Evolutionary conservation across 2,329 filamentous ascomycete genomes (phyloP).

Genomic region (Arthrinium puccinioides): DNA sequence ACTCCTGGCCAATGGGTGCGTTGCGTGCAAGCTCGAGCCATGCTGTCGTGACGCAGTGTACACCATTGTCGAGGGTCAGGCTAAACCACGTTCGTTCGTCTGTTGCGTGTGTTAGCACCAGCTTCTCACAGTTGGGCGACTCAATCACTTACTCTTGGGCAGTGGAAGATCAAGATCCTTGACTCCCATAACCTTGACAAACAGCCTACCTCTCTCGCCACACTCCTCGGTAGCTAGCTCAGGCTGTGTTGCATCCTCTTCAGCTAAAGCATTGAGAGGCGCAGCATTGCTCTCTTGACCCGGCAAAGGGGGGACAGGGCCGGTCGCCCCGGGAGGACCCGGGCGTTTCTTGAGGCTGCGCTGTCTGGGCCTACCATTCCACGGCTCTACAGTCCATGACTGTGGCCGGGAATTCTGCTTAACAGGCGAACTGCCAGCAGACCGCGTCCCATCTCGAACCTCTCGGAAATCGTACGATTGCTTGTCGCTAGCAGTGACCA

Average conservation of each 20-base stretch:
- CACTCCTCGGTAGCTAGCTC: slow-evolving; percentile 63
- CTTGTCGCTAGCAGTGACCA: slow-evolving; percentile 86
- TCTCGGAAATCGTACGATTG: slow-evolving; percentile 47
- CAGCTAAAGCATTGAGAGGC: slow-evolving; percentile 57
- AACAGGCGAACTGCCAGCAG: slow-evolving; percentile 60
- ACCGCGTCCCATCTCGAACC: slow-evolving; percentile 44
- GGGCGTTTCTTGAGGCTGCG: slow-evolving; percentile 55
- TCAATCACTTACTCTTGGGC: slow-evolving; percentile 79
- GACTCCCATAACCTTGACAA: slow-evolving; percentile 97
- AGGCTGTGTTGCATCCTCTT: slow-evolving; percentile 53
- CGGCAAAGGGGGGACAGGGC: slow-evolving; percentile 73
- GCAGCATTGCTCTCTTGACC: slow-evolving; percentile 78
- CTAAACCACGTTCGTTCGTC: slow-evolving; percentile 92
- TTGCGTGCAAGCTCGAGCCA: slow-evolving; percentile 90
- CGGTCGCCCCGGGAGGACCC: slow-evolving; percentile 36
- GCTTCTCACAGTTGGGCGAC: background rate
- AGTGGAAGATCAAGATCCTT: slow-evolving; percentile 91
- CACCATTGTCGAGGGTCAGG: slow-evolving; percentile 92
- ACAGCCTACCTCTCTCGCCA: slow-evolving; percentile 81
- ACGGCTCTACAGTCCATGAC: slow-evolving; percentile 94
- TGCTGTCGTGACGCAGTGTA: slow-evolving; percentile 94
- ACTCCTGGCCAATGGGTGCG: slow-evolving; percentile 94
- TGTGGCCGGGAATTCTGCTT: slow-evolving; percentile 70
- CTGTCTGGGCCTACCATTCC: slow-evolving; percentile 75
- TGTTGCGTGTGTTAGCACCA: slow-evolving; percentile 26